Percentiles rank a stretch among this genome's conserved stretches.
Evolutionary conservation across 2,329 filamentous ascomycete genomes (phyloP).

Genomic region (Sporothrix curviconia): DNA sequence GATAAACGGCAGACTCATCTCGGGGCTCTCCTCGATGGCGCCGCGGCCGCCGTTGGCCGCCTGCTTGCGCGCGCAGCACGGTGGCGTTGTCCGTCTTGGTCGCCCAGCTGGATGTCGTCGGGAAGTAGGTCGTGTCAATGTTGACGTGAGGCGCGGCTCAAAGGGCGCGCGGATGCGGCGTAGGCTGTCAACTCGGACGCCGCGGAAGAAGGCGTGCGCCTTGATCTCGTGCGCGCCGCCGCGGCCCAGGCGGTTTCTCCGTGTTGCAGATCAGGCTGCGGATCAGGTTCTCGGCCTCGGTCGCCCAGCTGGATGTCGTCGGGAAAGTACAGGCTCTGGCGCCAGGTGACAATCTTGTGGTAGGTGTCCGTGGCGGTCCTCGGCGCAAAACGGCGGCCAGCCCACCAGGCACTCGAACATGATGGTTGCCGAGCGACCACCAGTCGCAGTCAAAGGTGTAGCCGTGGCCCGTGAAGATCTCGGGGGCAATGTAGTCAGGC

Average conservation of each 20-base stretch:
- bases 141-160: conserved; percentile 86
- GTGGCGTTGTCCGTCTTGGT: conserved; percentile 92
- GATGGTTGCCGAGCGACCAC: conserved; percentile 97
- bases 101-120: conserved; percentile 98
- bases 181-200: conserved; percentile 89
- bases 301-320: conserved; percentile 85
- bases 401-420: conserved; percentile 99
- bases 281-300: conserved; percentile 86
- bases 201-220: conserved; percentile 89
- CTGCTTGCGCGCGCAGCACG: conserved; percentile 74
- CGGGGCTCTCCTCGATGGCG: conserved; percentile 69
- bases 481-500: conserved; percentile 95
- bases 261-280: conserved; percentile 90
- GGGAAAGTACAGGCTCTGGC: conserved; percentile 90
- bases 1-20: conserved; percentile 94
- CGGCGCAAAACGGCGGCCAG: conserved; percentile 98
- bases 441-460: conserved; percentile 98
- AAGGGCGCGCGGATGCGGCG: conserved; percentile 92
- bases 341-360: conserved; percentile 98
- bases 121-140: conserved; percentile 97
- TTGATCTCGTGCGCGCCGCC: conserved; percentile 89
- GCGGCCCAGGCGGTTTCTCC: conserved; percentile 81
- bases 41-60: conserved; percentile 51
- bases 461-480: conserved; percentile 94
- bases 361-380: conserved; percentile 97